phyloP scores from a whole-genome alignment of 108 stramenopile genomes.

The Nannochloropsis salina region DNA sequence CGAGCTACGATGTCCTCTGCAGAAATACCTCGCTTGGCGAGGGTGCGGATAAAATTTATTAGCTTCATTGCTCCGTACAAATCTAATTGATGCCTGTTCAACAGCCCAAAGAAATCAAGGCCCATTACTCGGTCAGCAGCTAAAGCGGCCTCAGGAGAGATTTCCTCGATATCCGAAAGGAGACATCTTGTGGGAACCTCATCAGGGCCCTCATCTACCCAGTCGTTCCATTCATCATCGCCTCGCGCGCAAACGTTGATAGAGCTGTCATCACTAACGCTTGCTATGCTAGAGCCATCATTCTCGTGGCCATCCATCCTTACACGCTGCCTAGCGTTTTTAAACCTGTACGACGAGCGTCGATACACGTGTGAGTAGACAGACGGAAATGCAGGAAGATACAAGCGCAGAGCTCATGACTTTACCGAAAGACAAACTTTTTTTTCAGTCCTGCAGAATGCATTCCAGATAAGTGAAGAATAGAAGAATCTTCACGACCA shows the following conservation, averaged over 20 bases:
- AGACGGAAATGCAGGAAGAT: no score
- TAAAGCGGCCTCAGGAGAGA: neutral
- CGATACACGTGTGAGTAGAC: no score
- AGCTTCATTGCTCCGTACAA: slow-evolving; percentile 20
- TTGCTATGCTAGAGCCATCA: neutral
- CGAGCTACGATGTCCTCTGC: neutral
- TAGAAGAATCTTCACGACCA: no score
- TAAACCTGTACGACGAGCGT: no score
- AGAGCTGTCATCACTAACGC: neutral
- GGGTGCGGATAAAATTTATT: slow-evolving; percentile 18
- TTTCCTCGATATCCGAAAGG: neutral
- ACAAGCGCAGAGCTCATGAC: no score
- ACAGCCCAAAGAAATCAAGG: neutral
- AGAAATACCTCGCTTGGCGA: neutral
- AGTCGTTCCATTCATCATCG: neutral
- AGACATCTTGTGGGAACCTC: neutral
- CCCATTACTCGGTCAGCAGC: neutral
- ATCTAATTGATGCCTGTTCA: neutral
- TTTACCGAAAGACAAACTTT: no score
- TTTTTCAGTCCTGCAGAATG: no score
- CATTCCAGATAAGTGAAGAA: no score
- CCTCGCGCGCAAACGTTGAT: neutral
- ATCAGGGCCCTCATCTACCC: neutral
- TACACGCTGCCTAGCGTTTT: no score
- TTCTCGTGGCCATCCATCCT: neutral